Base-by-base conservation (phyloP, 2,329 filamentous ascomycete species). In the Proliferodiscus dingleyae region DNA sequence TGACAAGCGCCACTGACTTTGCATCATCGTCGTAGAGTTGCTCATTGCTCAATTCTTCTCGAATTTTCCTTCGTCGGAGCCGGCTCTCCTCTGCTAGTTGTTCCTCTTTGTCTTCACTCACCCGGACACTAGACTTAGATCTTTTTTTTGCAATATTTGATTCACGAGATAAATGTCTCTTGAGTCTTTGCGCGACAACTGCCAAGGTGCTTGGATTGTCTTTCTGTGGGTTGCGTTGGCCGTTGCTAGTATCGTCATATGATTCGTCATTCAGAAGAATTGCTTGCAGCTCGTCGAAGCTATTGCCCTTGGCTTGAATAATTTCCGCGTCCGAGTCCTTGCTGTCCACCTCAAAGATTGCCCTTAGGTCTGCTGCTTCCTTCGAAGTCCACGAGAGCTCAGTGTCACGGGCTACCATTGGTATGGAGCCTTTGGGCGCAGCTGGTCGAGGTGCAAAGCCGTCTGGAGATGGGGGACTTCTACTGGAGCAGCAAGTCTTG, bases 51-150 rank as follows among this genome's bases (percentile, higher is more conserved):
- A 81, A 65, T 53, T 81, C 78, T 34, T 78, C 71, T 50, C 75
- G 74, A n/a, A 81, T 80, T 50, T 76, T 70, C 53, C 72, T 73
- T 39, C 74, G 72, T 61, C 76, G 72, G 7, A 80, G 64, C 16
- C 76, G 69, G 53, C 70, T 75, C 43, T 81, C 61, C 53, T 81
- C 77, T 22, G 75, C 77, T 52, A 77, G 69, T 22, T 76, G 68
- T 41, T 75, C 72, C 34, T 77, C 56, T 51, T 78, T 74, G 50
- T 78, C 75, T 19, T 76, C 67, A 37, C 71, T 76, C 39, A 67
- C 69, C 10, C 72, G 70, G 24, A 71, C 61, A 13, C 68, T 68
- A 3, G 65, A 64, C 26, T 64, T 68, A 2, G 70, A 69, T 28
- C 64, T 66, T 23, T 68, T 60, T 37, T 66, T 71, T 2, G 59